Base-by-base conservation (phyloP, 108 stramenopile genomes). In the Cyclotella atomus region DNA sequence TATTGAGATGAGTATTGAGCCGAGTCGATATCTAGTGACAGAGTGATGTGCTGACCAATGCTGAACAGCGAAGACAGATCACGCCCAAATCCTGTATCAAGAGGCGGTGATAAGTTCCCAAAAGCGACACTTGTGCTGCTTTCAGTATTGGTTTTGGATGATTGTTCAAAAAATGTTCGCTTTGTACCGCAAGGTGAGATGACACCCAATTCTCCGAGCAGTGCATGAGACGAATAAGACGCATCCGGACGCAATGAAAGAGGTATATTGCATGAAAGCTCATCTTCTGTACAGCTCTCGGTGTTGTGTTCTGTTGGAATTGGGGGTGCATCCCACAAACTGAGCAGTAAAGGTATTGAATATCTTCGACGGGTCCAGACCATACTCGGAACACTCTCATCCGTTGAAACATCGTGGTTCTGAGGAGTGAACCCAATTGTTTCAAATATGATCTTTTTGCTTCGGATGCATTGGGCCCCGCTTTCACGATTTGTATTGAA, bases 1-100 rank as follows among this genome's bases (percentile, higher is more conserved):
- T 35, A 36, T 21, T 35, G 3, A 12, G 33, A 24, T 32, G 65
- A 38, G 20, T 23, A 34, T 25, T 9, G 50, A 20, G 19, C 36
- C n/a, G 55, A 38, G 7, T 70, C 68, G 60, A 65, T 64, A 62
- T 83, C 83, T 8, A 84, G 81, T 16, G 82, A 67, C 35, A 94
- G 81, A 17, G 91, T 89, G 36, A 95, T 88, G 78, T 95, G 91
- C 61, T 95, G 94, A 41, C 94, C 94, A 49, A 95, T 86, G 20
- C 90, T 88, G 72, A 95, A 91, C 4, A 92, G 69, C n/a, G 78
- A 59, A 1, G 90, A 92, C 34, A 95, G 62, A 65, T 95, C 89
- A 20, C 59, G 70, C 5, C 65, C 70, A 44, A 79, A 60, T 44
- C 77, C 77, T 34, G 77, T 60, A n/a, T 65, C 44, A 25, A 65